Evolutionary conservation across 345 rosid species (phyloP), one percentile per base, ranked within the genome.

Genomic region (Salix brachista): DNA sequence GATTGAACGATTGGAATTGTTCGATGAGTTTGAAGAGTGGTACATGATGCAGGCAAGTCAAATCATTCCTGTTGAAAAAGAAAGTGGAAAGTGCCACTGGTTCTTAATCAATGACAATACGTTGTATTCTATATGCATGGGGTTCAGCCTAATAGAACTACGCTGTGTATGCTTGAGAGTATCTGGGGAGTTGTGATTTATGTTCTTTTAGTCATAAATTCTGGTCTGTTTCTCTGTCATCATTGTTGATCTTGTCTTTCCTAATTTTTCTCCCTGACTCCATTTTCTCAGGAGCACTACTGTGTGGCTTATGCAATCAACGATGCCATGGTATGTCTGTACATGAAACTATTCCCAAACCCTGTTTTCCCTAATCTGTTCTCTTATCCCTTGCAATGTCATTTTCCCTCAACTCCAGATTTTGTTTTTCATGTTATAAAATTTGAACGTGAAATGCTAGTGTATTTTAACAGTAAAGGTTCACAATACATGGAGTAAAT

Each of bases 1-100:
- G 92, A 93, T 93, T 23, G 98, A 96, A 85, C 84, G 91, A 81
- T 83, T 91, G 89, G 97, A 93, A 86, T 81, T 93, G 86, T 96
- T 93, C 46, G 97, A 93, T 78, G 98, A 96, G 87, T 90, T 93
- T 81, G 99, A 96, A 84, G 97, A 96, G 83, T 96, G 99, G 98
- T 86, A 91, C 82, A 91, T 93, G 99, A 96, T 96, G 99, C 97
- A 96, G 98, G 98, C 86, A 89, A 85, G 95, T 87, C 72, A 75
- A 65, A 56, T 70, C n/a, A 6, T 74, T 62, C 61, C 77, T 58
- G 5, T 65, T 65, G 23, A 36, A 77, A 39, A 70, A 69, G 58
- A 80, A 36, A 50, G 73, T 71, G 67, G 34, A 32, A 68, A 61
- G 19, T 54, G 62, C 30, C 61, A 18, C 52, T 36, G 72, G 36